Base-by-base conservation (phyloP, 352 stramenopile species). In the Phytopythium helicoides region DNA sequence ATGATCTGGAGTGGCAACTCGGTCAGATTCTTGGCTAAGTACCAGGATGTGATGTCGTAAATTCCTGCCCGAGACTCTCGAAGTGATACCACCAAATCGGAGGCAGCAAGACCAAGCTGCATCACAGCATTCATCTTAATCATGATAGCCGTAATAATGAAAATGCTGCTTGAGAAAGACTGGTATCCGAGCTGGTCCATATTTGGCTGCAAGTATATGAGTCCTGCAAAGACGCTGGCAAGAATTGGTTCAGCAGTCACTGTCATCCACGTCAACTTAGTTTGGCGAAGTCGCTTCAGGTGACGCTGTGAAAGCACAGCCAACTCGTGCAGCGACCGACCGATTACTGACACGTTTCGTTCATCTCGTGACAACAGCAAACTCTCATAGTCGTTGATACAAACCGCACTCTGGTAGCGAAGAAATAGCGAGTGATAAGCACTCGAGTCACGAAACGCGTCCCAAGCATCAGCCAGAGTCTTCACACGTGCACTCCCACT, bases 181-280 rank as follows among this genome's bases (percentile, higher is more conserved):
- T 78, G 68, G 47, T 75, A 56, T 0, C 54, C 62, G 2, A 10
- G 50, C 36, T 75, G 68, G n/a, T 31, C 49, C 35, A 61, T 0
- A 6, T 59, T 37, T 16, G 71, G 34, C 45, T 78, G 64, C 46
- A 70, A 54, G 62, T 74, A 78, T 16, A 75, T 62, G 18, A 71
- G 34, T 1, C 65, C 52, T 1, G 64, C 48, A 0, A 78, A 12
- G 0, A 78, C n/a, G 8, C 40, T 37, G 22, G 64, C 51, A 37
- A 64, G 33, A 15, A 78, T 18, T 6, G 41, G 21, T 26, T 48
- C 21, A 9, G 16, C 22, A 1, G 54, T n/a, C 3, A 22, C 45
- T 0, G 48, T 26, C 15, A 57, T 38, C 34, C 77, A 62, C 2
- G 54, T 57, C 39, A 77, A 62, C 8, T 50, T 62, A 22, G 76